Evolutionary conservation across 2,329 filamentous ascomycete genomes (phyloP).

Genomic region (Chaetomiaceae sp.): DNA sequence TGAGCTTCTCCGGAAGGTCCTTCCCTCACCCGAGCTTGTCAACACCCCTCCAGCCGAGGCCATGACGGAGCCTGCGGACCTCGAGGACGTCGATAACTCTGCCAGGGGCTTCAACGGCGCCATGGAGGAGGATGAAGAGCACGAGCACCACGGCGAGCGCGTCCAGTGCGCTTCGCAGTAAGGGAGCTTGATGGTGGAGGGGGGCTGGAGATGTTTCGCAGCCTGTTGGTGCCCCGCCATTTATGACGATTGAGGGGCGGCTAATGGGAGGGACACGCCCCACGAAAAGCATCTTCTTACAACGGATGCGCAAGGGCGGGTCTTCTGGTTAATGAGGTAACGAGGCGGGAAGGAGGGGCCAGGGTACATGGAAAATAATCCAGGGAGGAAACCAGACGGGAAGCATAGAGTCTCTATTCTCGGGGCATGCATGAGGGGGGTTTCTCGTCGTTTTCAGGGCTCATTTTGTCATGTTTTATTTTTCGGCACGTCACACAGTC

Average conservation of each 20-base stretch:
- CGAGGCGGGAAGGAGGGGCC: background rate
- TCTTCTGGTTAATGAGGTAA: slow-evolving; percentile 12
- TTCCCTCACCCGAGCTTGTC: slow-evolving; percentile 66
- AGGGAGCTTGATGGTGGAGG: slow-evolving; percentile 29
- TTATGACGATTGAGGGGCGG: background rate
- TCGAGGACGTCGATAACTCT: slow-evolving; percentile 79
- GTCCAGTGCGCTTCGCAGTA: slow-evolving; percentile 89
- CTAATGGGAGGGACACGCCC: background rate
- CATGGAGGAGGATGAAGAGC: slow-evolving; percentile 74
- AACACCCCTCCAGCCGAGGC: slow-evolving; percentile 70
- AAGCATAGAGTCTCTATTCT: slow-evolving; percentile 15
- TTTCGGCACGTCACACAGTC: slow-evolving; percentile 13
- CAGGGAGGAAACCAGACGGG: slow-evolving; percentile 3
- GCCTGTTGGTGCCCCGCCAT: background rate
- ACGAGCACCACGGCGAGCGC: slow-evolving; percentile 69
- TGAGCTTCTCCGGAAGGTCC: slow-evolving; percentile 73
- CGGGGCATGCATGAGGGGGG: slow-evolving; percentile 21
- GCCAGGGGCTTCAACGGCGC: slow-evolving; percentile 61
- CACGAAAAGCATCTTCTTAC: background rate
- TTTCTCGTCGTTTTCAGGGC: slow-evolving; percentile 10
- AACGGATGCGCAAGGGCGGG: background rate
- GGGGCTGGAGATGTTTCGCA: background rate
- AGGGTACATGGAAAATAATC: slow-evolving; percentile 18
- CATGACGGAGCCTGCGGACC: slow-evolving; percentile 84
- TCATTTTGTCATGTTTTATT: slow-evolving; percentile 15